Conservation (phyloP, 1,284 basidiomycete genomes). For the Marasmius sp. region DNA sequence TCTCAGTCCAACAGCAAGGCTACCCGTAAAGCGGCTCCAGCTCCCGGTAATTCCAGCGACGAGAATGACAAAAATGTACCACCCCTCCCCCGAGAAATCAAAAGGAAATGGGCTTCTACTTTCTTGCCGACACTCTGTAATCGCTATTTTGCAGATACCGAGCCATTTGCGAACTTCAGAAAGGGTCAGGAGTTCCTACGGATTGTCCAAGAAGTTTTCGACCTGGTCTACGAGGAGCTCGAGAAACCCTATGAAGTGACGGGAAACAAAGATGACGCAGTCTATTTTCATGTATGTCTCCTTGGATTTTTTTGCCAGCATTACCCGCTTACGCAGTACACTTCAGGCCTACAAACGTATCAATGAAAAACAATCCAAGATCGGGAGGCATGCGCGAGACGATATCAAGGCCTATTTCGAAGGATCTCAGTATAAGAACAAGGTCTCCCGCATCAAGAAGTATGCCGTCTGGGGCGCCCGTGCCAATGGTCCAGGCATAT, state of each 20-base stretch:
- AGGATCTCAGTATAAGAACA: neutral
- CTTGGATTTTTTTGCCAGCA: neutral
- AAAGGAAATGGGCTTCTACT: neutral
- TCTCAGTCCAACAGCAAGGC: too few species aligned
- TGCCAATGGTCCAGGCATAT: slow-evolving; percentile 16
- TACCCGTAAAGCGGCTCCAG: too few species aligned
- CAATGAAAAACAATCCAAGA: slow-evolving; percentile 11
- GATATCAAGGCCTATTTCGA: slow-evolving; percentile 14
- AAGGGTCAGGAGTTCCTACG: neutral
- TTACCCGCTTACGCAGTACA: neutral
- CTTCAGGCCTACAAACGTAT: slow-evolving; percentile 16
- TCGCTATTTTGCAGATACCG: neutral
- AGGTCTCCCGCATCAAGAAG: slow-evolving; percentile 8
- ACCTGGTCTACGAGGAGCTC: neutral
- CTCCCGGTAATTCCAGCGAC: too few species aligned
- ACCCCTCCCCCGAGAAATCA: neutral
- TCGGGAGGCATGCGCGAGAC: slow-evolving; percentile 11
- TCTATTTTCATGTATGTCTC: neutral
- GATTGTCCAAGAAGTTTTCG: neutral
- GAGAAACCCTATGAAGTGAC: neutral
- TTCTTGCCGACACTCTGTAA: neutral
- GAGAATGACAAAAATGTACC: too few species aligned
- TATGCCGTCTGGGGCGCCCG: slow-evolving; percentile 16
- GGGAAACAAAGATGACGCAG: neutral
- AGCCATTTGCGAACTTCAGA: neutral